These are phyloP conservation scores for Fagopyrum homotropicum DNA, from an alignment of 148 eudicot species.

Conservation along the genomic window DNA sequence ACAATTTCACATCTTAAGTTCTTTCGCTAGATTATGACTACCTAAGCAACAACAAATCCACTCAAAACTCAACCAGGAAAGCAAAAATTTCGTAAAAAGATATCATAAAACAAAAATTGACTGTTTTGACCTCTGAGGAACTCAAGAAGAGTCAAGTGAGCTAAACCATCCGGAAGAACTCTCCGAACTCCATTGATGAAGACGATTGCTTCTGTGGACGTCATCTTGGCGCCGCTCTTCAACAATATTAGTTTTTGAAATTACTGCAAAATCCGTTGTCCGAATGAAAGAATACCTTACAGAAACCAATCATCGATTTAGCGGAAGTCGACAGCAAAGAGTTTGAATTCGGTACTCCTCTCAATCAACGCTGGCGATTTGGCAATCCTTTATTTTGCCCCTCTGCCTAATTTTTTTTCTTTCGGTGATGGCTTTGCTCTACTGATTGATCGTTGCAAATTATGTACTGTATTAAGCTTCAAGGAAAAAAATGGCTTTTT, in stretches of 20 bases:
- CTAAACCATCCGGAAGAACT: slow-evolving; percentile 78
- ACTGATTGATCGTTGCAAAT: no score
- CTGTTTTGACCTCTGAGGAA: slow-evolving; percentile 70
- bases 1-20: no score
- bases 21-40: background rate
- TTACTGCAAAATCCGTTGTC: background rate
- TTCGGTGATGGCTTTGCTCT: no score
- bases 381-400: background rate
- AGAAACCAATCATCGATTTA: background rate
- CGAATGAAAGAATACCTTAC: background rate
- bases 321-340: background rate
- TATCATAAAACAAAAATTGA: background rate
- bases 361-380: background rate
- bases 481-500: no score
- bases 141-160: slow-evolving; percentile 89
- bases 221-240: slow-evolving; percentile 35
- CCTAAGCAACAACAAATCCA: background rate
- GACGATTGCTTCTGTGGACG: slow-evolving; percentile 53
- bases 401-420: no score
- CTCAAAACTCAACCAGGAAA: background rate
- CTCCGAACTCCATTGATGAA: slow-evolving; percentile 85
- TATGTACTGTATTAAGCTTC: no score
- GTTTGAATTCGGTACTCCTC: background rate
- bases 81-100: background rate
- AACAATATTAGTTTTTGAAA: slow-evolving; percentile 54